Evolutionary conservation across 495 filamentous ascomycete genomes (phyloP).

Genomic region (Penicillium dipodomyicola): DNA sequence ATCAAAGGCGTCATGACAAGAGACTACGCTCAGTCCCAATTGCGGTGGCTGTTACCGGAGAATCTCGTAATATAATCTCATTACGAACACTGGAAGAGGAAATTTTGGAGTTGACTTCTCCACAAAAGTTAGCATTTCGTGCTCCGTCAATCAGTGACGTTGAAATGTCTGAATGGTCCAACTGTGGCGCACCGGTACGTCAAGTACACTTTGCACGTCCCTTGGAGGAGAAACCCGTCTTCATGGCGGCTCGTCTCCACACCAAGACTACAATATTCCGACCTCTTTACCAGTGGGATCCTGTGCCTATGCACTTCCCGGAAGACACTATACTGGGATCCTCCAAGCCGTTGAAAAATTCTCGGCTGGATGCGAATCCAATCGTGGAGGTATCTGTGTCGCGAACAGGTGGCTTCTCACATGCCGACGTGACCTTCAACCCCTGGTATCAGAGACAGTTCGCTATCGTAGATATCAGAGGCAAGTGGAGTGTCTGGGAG

Average conservation of each 20-base stretch:
- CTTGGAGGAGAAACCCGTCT: conserved; percentile 46
- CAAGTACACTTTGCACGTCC: conserved; percentile 64
- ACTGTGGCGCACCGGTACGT: conserved; percentile 57
- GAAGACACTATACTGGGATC: conserved; percentile 10
- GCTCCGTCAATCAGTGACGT: conserved; percentile 34
- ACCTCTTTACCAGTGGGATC: conserved; percentile 47
- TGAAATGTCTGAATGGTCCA: conserved; percentile 55
- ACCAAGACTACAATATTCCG: conserved; percentile 57
- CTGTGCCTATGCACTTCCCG: conserved; percentile 30
- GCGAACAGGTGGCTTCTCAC: conserved; percentile 55
- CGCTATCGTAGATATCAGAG: conserved; percentile 67
- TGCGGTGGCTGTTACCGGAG: conserved; percentile 42
- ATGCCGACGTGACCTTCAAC: conserved; percentile 76
- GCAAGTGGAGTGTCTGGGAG: conserved; percentile 77
- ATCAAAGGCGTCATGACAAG: conserved; percentile 28
- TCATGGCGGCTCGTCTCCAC: conserved; percentile 62
- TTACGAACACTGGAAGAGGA: conserved; percentile 40
- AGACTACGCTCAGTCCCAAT: conserved; percentile 41
- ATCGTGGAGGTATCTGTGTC: conserved; percentile 53
- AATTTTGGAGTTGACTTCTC: conserved; percentile 25
- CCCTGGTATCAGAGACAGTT: conserved; percentile 69
- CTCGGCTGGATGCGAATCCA: conserved; percentile 61
- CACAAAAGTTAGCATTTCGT: conserved; percentile 21
- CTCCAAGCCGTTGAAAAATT: conserved; percentile 31
- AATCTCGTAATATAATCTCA: conserved; percentile 41